Evolutionary conservation across 306 rosid species (phyloP), one percentile per base, ranked within the genome.

Genomic region (Leucaena leucocephala): DNA sequence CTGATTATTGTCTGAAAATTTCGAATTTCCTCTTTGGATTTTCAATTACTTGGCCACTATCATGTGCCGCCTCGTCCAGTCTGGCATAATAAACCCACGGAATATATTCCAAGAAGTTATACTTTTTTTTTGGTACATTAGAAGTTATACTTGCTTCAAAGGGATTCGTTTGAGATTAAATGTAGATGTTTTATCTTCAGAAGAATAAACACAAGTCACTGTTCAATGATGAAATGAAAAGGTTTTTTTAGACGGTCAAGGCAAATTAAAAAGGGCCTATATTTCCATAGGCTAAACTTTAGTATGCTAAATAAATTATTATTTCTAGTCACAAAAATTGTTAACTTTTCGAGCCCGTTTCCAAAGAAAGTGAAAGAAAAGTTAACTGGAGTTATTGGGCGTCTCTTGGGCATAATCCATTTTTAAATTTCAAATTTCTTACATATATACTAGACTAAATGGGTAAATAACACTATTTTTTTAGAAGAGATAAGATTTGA

Each of bases 1-100:
- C 59, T 77, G 43, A 78, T 58, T 54, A 38, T 74, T 62, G n/a
- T n/a, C 50, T 69, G 72, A 68, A 78, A 17, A 52, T 61, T 61
- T 35, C 48, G 55, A 44, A 43, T 68, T 45, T n/a, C 61, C 3
- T 62, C 62, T 34, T 63, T 16, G 4, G n/a, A 75, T 22, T 74
- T 40, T 44, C 16, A 42, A 46, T 19, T 43, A 21, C 65, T 14
- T 55, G 74, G 38, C 8, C 54, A 21, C 73, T 42, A 21, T 27
- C 9, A 11, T 43, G 8, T 5, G 38, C 13, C 43, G 39, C 35
- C 42, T 66, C 22, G 40, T 64, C 9, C 69, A 1, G 17, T 15
- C 11, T n/a, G 17, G 27, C 40, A 6, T 6, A 13, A 2, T 36
- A 64, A 4, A 14, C 27, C 27, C 1, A 6, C 36, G 45, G 69